Percentiles rank a stretch among this genome's conserved stretches.
Evolutionary conservation across 352 stramenopile genomes (phyloP).

Genomic region (Globisporangium cystogenes): DNA sequence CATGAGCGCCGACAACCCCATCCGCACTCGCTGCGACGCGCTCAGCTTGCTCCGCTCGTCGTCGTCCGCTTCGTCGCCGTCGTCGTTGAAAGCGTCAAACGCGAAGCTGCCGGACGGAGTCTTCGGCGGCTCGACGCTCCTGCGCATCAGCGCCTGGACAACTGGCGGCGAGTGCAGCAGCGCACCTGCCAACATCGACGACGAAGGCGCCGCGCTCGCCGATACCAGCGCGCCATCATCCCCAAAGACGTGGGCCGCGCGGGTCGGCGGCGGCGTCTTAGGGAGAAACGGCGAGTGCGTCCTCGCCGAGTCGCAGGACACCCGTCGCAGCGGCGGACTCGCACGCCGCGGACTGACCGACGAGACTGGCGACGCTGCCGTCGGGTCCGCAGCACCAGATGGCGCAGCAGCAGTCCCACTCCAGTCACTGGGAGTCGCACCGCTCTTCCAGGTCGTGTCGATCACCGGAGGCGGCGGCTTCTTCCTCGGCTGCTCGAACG

Average conservation of each 20-base stretch:
- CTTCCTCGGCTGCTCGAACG: conserved; percentile 5
- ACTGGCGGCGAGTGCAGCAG: conserved; percentile 4
- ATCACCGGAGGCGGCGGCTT: conserved; percentile 9
- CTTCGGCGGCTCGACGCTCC: conserved; percentile 39
- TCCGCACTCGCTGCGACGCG: conserved; percentile 49
- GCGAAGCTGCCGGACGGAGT: conserved; percentile 37
- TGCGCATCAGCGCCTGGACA: not conserved
- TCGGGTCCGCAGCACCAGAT: not conserved
- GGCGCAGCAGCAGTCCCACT: not conserved
- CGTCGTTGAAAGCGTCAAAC: conserved; percentile 20
- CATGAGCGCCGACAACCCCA: conserved; percentile 42
- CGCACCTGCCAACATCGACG: not conserved
- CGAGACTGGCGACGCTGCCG: conserved; percentile 2
- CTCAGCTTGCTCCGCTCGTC: conserved; percentile 23
- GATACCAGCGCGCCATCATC: not conserved
- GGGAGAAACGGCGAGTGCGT: not conserved
- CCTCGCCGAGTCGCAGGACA: conserved; percentile 9
- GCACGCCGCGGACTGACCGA: not conserved
- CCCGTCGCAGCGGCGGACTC: not conserved
- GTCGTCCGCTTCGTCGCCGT: conserved; percentile 13
- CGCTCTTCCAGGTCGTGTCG: conserved; percentile 4
- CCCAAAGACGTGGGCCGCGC: not conserved
- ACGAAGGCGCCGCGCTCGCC: not conserved
- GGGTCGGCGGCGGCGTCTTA: not conserved
- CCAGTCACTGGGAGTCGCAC: not conserved